Evolutionary conservation across 495 filamentous ascomycete species (phyloP).

Genomic region (Pseudomonodictys pantanalensis): DNA sequence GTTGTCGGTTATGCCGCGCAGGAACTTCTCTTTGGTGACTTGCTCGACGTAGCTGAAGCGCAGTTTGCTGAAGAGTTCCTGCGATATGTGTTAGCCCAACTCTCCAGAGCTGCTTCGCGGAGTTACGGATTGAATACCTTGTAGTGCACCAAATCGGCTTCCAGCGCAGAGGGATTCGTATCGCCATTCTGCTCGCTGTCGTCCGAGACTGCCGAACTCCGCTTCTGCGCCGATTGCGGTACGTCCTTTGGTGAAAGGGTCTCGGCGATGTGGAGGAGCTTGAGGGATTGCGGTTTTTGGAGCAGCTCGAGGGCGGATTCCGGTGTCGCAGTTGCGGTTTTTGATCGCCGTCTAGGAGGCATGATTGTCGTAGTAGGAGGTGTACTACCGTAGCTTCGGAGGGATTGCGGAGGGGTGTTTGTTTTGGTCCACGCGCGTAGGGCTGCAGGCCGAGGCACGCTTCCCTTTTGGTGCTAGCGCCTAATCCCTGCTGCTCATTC

Average conservation of each 20-base stretch:
- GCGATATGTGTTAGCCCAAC: neutral
- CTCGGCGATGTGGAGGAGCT: constrained; percentile 73
- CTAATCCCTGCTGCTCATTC: neutral
- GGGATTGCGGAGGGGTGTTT: neutral
- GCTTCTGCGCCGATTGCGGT: constrained; percentile 44
- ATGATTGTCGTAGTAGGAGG: neutral
- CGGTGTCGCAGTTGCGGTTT: neutral
- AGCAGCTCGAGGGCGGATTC: constrained; percentile 24
- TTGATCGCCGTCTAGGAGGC: neutral
- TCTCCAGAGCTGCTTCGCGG: neutral
- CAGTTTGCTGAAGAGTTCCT: constrained; percentile 92
- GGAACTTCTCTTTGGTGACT: constrained; percentile 77
- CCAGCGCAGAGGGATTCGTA: constrained; percentile 69
- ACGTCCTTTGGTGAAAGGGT: constrained; percentile 47
- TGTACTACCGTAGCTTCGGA: neutral
- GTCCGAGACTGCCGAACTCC: constrained; percentile 60
- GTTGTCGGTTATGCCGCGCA: constrained; percentile 76
- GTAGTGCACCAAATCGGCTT: constrained; percentile 86
- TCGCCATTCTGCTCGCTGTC: constrained; percentile 64
- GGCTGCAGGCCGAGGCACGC: neutral
- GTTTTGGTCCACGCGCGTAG: neutral
- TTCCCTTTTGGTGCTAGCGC: neutral
- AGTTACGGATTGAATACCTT: constrained; percentile 52
- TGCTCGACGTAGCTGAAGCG: constrained; percentile 91
- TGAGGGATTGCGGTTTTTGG: constrained; percentile 44